Base-by-base conservation (phyloP, 139 green algal genomes). In the Diplosphaera chodatii region DNA sequence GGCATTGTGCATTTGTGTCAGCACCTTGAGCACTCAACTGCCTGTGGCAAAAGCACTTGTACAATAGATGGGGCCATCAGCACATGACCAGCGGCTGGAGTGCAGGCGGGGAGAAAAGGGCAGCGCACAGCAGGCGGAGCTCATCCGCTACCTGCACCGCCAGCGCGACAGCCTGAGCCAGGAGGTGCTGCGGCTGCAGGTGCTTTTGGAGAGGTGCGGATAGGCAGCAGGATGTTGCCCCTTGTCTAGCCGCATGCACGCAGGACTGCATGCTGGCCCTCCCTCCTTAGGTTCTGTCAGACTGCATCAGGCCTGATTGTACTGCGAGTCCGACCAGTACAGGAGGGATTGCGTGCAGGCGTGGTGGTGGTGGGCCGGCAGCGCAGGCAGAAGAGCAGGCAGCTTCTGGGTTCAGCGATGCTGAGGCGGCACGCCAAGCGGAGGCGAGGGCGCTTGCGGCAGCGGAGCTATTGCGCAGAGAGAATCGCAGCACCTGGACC, bases 371-470 rank as follows among this genome's bases (percentile, higher is more conserved):
- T 5, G 48, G 25, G 16, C 18, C 48, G 13, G 13, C 18, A 5
- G 48, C 48, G 48, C 16, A 23, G 16, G 48, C 16, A 10, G 48
- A 21, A 3, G 18, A 23, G 10, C 48, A 59, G 48, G 16, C 48
- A 3, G 48, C 48, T n/a, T n/a, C n/a, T n/a, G n/a, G n/a, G 48
- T 59, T 18, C 16, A 25, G 48, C 48, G 48, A 62, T 31, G 25
- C 31, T 21, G 32, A 23, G 22, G 32, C 65, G 32, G 32, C 22
- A 32, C 65, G 27, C 27, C 23, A 40, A 27, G n/a, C 15, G n/a
- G 40, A 64, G 69, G 32, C 67, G 59, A 32, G 69, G 4, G 69
- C 69, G 0, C 69, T 74, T 25, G 33, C n/a, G n/a, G 56, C 69
- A 21, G 69, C 67, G 59, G 69, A 74, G n/a, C 32, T 34, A n/a